phyloP scores from a whole-genome alignment of 2,329 filamentous ascomycete genomes.

The Thielaviopsis populi region DNA sequence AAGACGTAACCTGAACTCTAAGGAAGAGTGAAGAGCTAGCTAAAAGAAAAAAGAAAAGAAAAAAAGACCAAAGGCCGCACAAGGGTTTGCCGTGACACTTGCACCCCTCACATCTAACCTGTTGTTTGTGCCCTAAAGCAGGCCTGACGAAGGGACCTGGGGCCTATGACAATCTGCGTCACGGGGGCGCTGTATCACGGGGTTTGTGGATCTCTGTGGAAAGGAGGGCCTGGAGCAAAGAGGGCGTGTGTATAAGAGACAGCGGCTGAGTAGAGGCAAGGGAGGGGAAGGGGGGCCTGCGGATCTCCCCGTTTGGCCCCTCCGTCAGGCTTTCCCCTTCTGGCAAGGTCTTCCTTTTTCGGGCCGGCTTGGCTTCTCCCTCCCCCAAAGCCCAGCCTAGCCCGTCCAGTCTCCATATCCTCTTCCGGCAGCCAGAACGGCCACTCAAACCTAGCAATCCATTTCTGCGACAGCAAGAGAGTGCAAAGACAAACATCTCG shows the following conservation, averaged over 20 bases:
- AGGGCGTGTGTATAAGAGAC: not conserved
- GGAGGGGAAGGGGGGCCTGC: not conserved
- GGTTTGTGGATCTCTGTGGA: not conserved
- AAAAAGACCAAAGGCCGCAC: too few species aligned
- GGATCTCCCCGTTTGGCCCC: not conserved
- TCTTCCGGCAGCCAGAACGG: not conserved
- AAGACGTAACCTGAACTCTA: not conserved
- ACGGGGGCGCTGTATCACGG: not conserved
- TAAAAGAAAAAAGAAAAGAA: too few species aligned
- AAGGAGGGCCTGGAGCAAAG: not conserved
- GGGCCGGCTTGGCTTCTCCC: not conserved
- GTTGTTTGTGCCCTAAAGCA: not conserved
- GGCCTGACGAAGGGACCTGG: not conserved
- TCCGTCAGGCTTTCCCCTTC: not conserved
- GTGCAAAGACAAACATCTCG: not conserved
- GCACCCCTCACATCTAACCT: not conserved
- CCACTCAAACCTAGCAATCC: not conserved
- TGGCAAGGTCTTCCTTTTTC: not conserved
- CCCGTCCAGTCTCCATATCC: not conserved
- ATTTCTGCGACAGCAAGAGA: not conserved
- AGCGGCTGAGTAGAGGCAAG: not conserved
- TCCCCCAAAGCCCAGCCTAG: too few species aligned
- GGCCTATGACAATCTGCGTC: not conserved
- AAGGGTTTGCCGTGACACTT: not conserved
- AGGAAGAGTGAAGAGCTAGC: too few species aligned